phyloP scores from a whole-genome alignment of 148 eudicot genomes.

The Cornus controversa region DNA sequence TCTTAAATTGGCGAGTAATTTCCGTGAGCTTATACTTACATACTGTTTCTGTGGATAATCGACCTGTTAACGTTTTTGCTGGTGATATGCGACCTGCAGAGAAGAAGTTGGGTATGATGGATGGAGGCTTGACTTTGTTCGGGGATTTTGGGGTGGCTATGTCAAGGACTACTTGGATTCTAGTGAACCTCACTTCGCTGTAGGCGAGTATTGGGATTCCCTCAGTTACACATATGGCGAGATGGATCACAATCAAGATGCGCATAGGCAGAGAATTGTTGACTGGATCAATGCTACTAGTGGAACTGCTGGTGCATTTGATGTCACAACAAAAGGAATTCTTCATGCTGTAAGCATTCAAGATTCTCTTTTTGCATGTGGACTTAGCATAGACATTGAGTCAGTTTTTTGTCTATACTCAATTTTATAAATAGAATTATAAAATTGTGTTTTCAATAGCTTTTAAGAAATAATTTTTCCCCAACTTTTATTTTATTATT shows the following conservation, averaged over 20 bases:
- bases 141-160: conserved; percentile 99
- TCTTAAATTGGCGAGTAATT: background rate
- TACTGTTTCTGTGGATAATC: background rate
- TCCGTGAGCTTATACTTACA: background rate
- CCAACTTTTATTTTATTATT: too few species aligned
- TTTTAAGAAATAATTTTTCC: background rate
- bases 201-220: conserved; percentile 99
- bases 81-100: conserved; percentile 43
- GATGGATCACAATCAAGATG: conserved; percentile 95
- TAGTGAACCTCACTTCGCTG: conserved; percentile 82
- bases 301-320: conserved; percentile 96
- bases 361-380: background rate
- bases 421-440: background rate
- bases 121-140: conserved; percentile 97
- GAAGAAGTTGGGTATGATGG: conserved; percentile 97
- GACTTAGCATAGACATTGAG: background rate
- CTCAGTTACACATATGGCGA: conserved; percentile 85
- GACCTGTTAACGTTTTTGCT: conserved; percentile 7
- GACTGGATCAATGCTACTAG: conserved; percentile 95
- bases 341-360: conserved; percentile 77
- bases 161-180: conserved; percentile 92
- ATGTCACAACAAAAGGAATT: conserved; percentile 97
- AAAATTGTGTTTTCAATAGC: too few species aligned
- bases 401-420: background rate
- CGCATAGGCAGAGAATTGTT: conserved; percentile 89